A percentile compares a stretch with the other conserved stretches of the same genome.
These are phyloP conservation scores for Fusarium pseudoanthophilum DNA, from an alignment of 2,329 filamentous ascomycete species.

Conservation along the genomic window DNA sequence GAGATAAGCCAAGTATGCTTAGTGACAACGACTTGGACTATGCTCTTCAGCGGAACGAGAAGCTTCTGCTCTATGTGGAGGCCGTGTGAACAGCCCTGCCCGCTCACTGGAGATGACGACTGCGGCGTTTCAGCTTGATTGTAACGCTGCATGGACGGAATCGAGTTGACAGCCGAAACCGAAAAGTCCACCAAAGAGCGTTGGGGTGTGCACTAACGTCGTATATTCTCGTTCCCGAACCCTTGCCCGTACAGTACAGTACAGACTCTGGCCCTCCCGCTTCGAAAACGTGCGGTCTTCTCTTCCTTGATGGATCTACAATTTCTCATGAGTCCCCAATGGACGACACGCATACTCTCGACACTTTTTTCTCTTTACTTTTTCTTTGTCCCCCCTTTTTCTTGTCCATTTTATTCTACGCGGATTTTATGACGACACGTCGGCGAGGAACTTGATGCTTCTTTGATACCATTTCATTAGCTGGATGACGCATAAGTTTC, in stretches of 20 bases:
- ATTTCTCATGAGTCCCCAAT: constrained; percentile 31
- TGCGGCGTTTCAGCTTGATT: constrained; percentile 37
- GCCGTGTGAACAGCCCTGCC: constrained; percentile 51
- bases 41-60: constrained; percentile 86
- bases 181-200: constrained; percentile 17
- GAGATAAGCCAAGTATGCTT: constrained; percentile 77
- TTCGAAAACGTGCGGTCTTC: constrained; percentile 15
- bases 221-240: constrained; percentile 16
- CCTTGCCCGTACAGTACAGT: constrained; percentile 7
- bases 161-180: constrained; percentile 17
- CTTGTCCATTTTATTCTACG: constrained; percentile 18
- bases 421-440: constrained; percentile 42
- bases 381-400: constrained; percentile 3
- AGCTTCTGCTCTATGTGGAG: constrained; percentile 81
- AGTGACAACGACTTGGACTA: constrained; percentile 84
- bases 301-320: constrained; percentile 32
- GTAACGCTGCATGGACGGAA: constrained; percentile 20
- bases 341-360: constrained; percentile 19
- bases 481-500: constrained; percentile 40
- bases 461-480: constrained; percentile 47
- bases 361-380: not conserved
- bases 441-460: constrained; percentile 43
- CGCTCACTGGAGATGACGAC: constrained; percentile 15
- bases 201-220: constrained; percentile 2
- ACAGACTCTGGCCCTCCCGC: constrained; percentile 10